phyloP scores from a whole-genome alignment of 2,329 filamentous ascomycete genomes.

The Fusarium fujikuroi region DNA sequence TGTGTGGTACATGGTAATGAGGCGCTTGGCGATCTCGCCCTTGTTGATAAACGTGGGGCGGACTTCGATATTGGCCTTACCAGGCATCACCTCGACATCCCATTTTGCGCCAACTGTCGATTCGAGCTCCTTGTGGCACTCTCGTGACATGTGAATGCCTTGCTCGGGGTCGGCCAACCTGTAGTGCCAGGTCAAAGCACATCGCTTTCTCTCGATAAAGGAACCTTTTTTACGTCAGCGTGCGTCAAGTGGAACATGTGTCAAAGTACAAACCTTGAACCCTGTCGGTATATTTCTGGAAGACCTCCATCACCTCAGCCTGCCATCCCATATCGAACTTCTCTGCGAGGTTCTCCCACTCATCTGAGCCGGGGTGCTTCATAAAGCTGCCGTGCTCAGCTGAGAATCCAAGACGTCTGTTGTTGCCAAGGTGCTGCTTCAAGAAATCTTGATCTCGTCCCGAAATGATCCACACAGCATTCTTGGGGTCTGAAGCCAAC shows the following conservation, averaged over 20 bases:
- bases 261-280: constrained; percentile 73
- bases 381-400: constrained; percentile 98
- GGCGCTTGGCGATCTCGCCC: constrained; percentile 88
- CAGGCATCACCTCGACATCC: constrained; percentile 96
- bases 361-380: constrained; percentile 76
- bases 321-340: constrained; percentile 94
- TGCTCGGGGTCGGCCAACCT: constrained; percentile 89
- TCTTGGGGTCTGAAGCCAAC: constrained; percentile 81
- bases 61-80: constrained; percentile 96
- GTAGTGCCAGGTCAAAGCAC: constrained; percentile 97
- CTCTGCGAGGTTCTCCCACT: constrained; percentile 92
- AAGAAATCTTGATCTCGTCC: constrained; percentile 94
- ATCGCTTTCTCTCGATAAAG: constrained; percentile 93
- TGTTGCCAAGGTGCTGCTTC: constrained; percentile 91
- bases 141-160: constrained; percentile 79
- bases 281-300: constrained; percentile 87
- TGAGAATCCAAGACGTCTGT: constrained; percentile 87
- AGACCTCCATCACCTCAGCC: constrained; percentile 81
- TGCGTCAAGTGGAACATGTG: too few species aligned
- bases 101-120: constrained; percentile 79
- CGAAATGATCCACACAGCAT: constrained; percentile 98
- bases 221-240: constrained; percentile 67
- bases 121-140: constrained; percentile 86
- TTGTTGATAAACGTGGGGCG: constrained; percentile 98
- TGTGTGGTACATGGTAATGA: constrained; percentile 78